A percentile compares a stretch with the other conserved stretches of the same genome.
Conservation (phyloP, 371 early-diverging fungal genomes). For the Apophysomyces ossiformis region DNA sequence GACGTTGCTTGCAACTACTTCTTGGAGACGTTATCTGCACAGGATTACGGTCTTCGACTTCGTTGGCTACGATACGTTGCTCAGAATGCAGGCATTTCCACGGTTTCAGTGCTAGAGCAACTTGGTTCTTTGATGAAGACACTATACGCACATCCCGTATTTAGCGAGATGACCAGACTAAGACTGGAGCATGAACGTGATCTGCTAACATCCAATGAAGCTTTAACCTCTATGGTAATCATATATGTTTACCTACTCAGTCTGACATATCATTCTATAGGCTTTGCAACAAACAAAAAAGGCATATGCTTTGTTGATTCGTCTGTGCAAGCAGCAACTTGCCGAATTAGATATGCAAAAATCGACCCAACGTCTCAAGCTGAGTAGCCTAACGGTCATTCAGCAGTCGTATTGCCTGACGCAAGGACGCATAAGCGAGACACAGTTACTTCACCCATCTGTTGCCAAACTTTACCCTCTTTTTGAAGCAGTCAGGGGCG, state of each 20-base stretch:
- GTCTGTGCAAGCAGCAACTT: slow-evolving; percentile 40
- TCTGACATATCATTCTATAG: background rate
- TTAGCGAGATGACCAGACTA: slow-evolving; percentile 22
- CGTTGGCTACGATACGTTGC: slow-evolving; percentile 60
- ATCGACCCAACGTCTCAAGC: slow-evolving; percentile 40
- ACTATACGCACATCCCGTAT: slow-evolving; percentile 30
- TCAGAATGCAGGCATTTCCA: slow-evolving; percentile 27
- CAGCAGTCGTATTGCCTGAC: slow-evolving; percentile 60
- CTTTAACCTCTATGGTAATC: slow-evolving; percentile 3
- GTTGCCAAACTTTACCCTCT: slow-evolving; percentile 52
- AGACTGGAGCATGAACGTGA: slow-evolving; percentile 14
- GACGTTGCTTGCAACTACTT: slow-evolving; percentile 63
- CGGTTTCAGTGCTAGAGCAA: slow-evolving; percentile 31
- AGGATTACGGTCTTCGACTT: slow-evolving; percentile 50
- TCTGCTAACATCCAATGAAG: background rate
- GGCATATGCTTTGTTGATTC: slow-evolving; percentile 40
- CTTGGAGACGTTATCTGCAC: slow-evolving; percentile 53
- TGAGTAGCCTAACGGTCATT: slow-evolving; percentile 48
- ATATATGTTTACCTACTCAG: background rate
- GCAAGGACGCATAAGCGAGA: slow-evolving; percentile 48
- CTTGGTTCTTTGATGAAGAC: slow-evolving; percentile 35
- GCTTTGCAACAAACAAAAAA: slow-evolving; percentile 20
- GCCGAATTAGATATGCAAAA: slow-evolving; percentile 31
- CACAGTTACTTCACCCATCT: slow-evolving; percentile 54
- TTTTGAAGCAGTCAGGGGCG: slow-evolving; percentile 36